These are phyloP conservation scores for Sextonia rubra DNA, from an alignment of 164 flowering plant genomes.

Conservation along the genomic window DNA sequence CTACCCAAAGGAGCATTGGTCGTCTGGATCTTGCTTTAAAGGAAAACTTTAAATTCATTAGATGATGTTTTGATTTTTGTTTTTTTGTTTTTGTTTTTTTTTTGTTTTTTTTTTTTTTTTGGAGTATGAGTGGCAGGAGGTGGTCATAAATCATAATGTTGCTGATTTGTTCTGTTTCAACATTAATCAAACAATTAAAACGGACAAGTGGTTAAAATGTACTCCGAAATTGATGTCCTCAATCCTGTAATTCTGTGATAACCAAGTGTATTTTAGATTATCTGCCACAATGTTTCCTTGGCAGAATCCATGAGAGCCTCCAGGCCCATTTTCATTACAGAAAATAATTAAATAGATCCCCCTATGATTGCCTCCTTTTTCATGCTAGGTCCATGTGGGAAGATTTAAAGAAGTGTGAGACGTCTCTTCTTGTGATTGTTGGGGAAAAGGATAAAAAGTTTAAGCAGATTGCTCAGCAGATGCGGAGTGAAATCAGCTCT, in stretches of 20 bases:
- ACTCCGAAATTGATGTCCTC: too few species aligned
- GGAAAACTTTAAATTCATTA: too few species aligned
- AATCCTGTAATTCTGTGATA: neutral
- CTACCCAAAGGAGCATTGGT: too few species aligned
- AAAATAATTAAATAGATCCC: neutral
- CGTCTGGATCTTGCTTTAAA: too few species aligned
- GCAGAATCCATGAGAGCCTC: neutral
- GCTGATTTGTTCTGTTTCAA: too few species aligned
- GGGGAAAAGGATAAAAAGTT: conserved; percentile 87
- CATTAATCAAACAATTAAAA: too few species aligned
- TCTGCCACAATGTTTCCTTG: neutral
- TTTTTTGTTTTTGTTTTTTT: too few species aligned
- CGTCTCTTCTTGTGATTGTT: conserved; percentile 53
- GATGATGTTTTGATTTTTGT: too few species aligned
- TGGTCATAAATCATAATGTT: too few species aligned
- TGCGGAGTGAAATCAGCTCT: conserved; percentile 32
- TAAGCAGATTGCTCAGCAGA: conserved; percentile 50
- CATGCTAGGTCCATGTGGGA: conserved; percentile 76
- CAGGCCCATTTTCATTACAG: neutral
- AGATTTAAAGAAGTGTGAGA: conserved; percentile 53
- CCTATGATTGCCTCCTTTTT: neutral
- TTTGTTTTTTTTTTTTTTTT: too few species aligned
- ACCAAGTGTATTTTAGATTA: neutral
- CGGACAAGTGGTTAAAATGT: too few species aligned
- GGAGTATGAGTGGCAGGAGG: too few species aligned